These are phyloP conservation scores for Linderniella brevidens DNA, from an alignment of 257 asterid species.

Conservation along the genomic window DNA sequence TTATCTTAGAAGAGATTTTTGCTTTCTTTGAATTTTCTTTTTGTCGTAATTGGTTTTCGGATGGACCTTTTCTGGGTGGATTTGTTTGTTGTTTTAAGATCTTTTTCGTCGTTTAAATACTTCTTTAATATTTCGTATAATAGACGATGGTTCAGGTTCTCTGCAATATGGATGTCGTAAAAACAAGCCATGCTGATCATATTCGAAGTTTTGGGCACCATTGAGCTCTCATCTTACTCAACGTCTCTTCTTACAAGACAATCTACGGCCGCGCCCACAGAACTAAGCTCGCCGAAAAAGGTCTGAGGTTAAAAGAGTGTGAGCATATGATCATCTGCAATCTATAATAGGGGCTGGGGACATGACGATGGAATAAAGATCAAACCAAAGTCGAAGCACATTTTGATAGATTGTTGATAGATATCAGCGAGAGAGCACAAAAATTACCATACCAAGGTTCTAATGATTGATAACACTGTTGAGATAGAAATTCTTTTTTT, in stretches of 20 bases:
- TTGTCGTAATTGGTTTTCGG: no score
- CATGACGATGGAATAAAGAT: slow-evolving; percentile 79
- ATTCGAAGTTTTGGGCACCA: slow-evolving; percentile 71
- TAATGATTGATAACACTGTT: no score
- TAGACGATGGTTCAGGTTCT: slow-evolving; percentile 94
- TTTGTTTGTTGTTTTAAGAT: no score
- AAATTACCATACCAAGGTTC: slow-evolving; percentile 72
- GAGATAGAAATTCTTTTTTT: slow-evolving; percentile 1
- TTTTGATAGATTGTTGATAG: slow-evolving; percentile 94
- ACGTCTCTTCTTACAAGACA: slow-evolving; percentile 60
- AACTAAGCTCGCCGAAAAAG: slow-evolving; percentile 54
- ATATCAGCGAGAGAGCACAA: slow-evolving; percentile 64
- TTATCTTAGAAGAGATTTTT: no score
- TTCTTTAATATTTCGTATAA: slow-evolving; percentile 1
- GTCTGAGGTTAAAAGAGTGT: slow-evolving; percentile 69
- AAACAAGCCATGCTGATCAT: slow-evolving; percentile 71
- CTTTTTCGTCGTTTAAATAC: not conserved
- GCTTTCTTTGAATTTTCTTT: not conserved
- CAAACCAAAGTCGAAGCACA: slow-evolving; percentile 58
- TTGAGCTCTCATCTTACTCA: slow-evolving; percentile 52
- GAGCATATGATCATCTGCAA: slow-evolving; percentile 81
- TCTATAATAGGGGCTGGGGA: slow-evolving; percentile 57
- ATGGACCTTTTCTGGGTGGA: not conserved
- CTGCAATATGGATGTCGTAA: slow-evolving; percentile 68
- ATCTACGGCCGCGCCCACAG: slow-evolving; percentile 83